phyloP scores from a whole-genome alignment of 2,329 filamentous ascomycete genomes.

The Pyrenochaeta sp. region DNA sequence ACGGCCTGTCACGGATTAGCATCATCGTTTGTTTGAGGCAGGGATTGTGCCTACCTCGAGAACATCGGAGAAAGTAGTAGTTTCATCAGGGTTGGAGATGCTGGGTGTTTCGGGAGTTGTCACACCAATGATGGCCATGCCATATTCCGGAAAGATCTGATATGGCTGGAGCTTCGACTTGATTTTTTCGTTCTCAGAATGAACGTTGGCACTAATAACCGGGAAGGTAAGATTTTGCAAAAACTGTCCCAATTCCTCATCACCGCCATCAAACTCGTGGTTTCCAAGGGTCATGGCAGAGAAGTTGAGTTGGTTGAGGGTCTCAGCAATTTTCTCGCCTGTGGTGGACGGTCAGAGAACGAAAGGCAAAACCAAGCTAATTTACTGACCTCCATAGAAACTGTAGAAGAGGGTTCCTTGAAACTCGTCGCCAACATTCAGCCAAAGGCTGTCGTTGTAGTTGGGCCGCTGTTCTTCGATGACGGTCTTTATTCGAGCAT shows the following conservation, averaged over 20 bases:
- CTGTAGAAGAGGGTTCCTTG: constrained; percentile 73
- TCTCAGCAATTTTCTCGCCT: constrained; percentile 73
- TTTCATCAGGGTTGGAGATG: constrained; percentile 65
- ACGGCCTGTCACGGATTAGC: constrained; percentile 51
- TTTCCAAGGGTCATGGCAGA: constrained; percentile 65
- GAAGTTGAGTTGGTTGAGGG: constrained; percentile 70
- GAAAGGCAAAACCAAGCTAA: too few species aligned
- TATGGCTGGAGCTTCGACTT: constrained; percentile 71
- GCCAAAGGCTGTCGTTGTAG: constrained; percentile 67
- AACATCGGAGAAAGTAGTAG: constrained; percentile 66
- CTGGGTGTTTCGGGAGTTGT: constrained; percentile 66
- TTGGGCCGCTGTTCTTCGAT: constrained; percentile 64
- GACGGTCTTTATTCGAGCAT: constrained; percentile 68
- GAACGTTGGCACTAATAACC: constrained; percentile 68
- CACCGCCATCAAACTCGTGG: constrained; percentile 68
- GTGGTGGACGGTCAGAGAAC: too few species aligned
- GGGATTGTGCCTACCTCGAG: constrained; percentile 44
- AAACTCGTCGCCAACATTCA: constrained; percentile 74
- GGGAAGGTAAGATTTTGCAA: constrained; percentile 70
- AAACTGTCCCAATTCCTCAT: constrained; percentile 68
- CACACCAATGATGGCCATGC: constrained; percentile 69
- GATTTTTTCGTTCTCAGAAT: constrained; percentile 65
- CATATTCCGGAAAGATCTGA: constrained; percentile 67
- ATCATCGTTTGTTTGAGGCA: not conserved
- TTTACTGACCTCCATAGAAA: constrained; percentile 70